Conservation (phyloP, 495 filamentous ascomycete genomes). For the Terfezia claveryi region DNA sequence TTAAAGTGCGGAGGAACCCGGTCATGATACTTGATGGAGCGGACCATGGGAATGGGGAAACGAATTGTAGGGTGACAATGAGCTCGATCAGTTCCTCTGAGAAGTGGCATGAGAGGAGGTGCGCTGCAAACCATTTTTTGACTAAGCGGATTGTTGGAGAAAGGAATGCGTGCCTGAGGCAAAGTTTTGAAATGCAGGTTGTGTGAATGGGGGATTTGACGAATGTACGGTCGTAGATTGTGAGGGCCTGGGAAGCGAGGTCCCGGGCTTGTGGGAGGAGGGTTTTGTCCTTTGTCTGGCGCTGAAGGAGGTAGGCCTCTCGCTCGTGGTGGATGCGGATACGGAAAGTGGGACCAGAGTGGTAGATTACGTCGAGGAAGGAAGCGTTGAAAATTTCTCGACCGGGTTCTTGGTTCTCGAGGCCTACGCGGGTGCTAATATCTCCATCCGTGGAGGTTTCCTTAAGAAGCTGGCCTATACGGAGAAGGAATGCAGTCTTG, state of each 20-base stretch:
- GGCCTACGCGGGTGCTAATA: conserved; percentile 41
- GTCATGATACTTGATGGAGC: conserved; percentile 55
- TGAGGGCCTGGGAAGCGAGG: conserved; percentile 42
- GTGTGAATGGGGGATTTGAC: conserved; percentile 54
- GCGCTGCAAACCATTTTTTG: conserved; percentile 73
- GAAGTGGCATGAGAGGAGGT: conserved; percentile 57
- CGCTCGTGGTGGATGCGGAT: conserved; percentile 60
- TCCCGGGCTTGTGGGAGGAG: conserved; percentile 38
- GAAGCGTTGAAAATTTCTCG: conserved; percentile 46
- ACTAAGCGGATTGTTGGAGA: conserved; percentile 70
- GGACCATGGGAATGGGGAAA: conserved; percentile 64
- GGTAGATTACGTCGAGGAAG: conserved; percentile 64
- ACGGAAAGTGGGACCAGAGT: conserved; percentile 42
- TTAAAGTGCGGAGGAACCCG: conserved; percentile 59
- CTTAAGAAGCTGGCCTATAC: conserved; percentile 50
- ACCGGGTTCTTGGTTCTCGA: conserved; percentile 42
- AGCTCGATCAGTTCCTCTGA: conserved; percentile 66
- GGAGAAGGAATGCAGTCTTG: conserved; percentile 76
- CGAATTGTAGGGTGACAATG: conserved; percentile 47
- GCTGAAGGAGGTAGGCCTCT: conserved; percentile 60
- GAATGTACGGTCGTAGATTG: conserved; percentile 47
- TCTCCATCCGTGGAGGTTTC: conserved; percentile 22
- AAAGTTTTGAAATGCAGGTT: conserved; percentile 53
- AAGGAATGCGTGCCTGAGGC: conserved; percentile 57
- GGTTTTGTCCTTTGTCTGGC: conserved; percentile 48